Evolutionary conservation across 768 basidiomycete species (phyloP).

Genomic region (Trametes coccinea): DNA sequence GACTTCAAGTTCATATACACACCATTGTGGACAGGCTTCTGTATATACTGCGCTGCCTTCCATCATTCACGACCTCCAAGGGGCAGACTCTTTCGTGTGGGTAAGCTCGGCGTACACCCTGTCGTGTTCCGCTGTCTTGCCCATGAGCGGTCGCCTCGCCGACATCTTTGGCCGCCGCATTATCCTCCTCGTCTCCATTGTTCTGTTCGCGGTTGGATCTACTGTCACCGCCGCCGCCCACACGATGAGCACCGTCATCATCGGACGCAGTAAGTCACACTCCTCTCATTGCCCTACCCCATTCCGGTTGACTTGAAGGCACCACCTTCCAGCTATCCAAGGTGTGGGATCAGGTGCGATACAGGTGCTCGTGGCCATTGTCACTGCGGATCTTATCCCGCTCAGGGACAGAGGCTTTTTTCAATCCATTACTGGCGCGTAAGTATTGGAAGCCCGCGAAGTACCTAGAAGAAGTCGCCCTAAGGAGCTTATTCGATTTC

Average conservation of each 20-base stretch:
- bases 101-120: constrained; percentile 36
- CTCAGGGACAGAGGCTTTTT: constrained; percentile 36
- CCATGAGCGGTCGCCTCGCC: constrained; percentile 35
- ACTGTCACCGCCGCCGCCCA: constrained; percentile 41
- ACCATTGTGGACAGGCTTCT: constrained; percentile 6
- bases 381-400: constrained; percentile 29
- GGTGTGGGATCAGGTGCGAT: constrained; percentile 29
- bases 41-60: constrained; percentile 28
- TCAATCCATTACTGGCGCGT: constrained; percentile 15
- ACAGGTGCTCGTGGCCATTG: constrained; percentile 25
- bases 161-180: constrained; percentile 39
- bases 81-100: constrained; percentile 32
- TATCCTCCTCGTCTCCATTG: constrained; percentile 32
- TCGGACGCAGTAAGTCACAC: constrained; percentile 30
- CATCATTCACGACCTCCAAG: constrained; percentile 24
- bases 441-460: neutral
- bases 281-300: no score
- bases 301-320: no score
- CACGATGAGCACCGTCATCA: constrained; percentile 43
- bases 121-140: constrained; percentile 37
- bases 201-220: constrained; percentile 41
- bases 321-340: constrained; percentile 21
- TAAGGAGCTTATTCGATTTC: neutral
- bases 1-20: no score
- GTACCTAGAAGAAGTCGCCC: no score